phyloP scores from a whole-genome alignment of 2,329 filamentous ascomycete species.

The Epichloe scottii region DNA sequence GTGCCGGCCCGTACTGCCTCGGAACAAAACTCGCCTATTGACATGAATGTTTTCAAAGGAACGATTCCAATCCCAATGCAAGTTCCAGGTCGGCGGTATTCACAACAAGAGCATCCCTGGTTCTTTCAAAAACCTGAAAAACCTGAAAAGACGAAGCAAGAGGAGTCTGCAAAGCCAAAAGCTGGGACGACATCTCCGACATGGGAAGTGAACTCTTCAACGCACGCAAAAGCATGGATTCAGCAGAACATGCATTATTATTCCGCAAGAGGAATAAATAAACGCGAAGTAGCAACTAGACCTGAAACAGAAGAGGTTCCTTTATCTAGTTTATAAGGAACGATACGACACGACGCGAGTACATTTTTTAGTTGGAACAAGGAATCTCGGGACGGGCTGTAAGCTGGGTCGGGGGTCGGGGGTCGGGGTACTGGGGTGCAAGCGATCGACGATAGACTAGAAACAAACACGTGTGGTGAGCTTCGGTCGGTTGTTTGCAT shows the following conservation, averaged over 20 bases:
- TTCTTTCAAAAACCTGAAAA: conserved; percentile 27
- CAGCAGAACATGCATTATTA: conserved; percentile 7
- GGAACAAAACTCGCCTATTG: conserved; percentile 7
- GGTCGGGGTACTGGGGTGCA: neutral
- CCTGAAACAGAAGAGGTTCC: too few relatives aligned
- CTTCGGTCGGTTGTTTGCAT: neutral
- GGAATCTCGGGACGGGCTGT: neutral
- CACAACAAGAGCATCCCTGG: conserved; percentile 27
- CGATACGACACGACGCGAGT: neutral
- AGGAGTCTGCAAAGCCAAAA: neutral
- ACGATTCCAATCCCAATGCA: conserved; percentile 52
- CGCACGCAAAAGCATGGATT: neutral
- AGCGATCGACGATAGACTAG: neutral
- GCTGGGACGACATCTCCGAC: conserved; percentile 1
- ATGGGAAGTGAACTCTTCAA: conserved; percentile 1
- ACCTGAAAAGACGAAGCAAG: conserved; percentile 10
- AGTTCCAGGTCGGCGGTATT: conserved; percentile 41
- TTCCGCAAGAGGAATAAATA: too few relatives aligned
- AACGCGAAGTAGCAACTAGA: too few relatives aligned
- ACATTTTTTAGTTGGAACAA: neutral
- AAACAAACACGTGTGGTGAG: neutral
- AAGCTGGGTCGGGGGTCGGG: conserved; percentile 1
- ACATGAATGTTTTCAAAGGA: conserved; percentile 34
- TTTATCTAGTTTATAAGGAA: too few relatives aligned
- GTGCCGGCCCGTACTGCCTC: conserved; percentile 38